Evolutionary conservation across 495 filamentous ascomycete species (phyloP).

Genomic region (Podospora tetraspora): DNA sequence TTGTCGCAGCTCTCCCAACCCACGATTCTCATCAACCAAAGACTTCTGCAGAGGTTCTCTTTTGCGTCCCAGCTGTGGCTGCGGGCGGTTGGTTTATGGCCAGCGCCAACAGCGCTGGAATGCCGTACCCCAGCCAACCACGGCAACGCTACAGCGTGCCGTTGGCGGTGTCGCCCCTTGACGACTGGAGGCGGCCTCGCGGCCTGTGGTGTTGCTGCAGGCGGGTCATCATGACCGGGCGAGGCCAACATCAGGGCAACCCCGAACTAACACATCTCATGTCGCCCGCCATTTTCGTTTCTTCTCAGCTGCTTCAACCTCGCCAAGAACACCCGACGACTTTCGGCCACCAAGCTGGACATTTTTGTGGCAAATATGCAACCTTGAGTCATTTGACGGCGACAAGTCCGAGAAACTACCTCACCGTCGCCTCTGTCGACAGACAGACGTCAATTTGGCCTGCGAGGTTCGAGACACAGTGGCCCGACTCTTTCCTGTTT

Average conservation of each 20-base stretch:
- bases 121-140: not conserved
- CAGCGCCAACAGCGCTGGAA: not conserved
- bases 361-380: not conserved
- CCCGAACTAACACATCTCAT: not conserved
- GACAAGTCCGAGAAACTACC: not conserved
- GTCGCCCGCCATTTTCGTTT: not conserved
- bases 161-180: not conserved
- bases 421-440: not conserved
- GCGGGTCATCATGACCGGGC: too few relatives aligned
- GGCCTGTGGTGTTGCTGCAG: not conserved
- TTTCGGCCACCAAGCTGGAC: not conserved
- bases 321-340: not conserved
- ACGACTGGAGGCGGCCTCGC: not conserved
- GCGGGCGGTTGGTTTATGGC: not conserved
- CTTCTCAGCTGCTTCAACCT: not conserved
- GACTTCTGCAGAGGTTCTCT: too few relatives aligned
- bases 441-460: too few relatives aligned
- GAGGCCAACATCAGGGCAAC: too few relatives aligned
- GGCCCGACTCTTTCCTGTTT: too few relatives aligned
- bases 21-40: too few relatives aligned
- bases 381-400: not conserved
- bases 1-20: too few relatives aligned
- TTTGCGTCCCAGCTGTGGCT: not conserved
- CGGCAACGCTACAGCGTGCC: too few relatives aligned
- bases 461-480: too few relatives aligned